Conservation (phyloP, 305 asterid genomes). For the Solanum chacoense region DNA sequence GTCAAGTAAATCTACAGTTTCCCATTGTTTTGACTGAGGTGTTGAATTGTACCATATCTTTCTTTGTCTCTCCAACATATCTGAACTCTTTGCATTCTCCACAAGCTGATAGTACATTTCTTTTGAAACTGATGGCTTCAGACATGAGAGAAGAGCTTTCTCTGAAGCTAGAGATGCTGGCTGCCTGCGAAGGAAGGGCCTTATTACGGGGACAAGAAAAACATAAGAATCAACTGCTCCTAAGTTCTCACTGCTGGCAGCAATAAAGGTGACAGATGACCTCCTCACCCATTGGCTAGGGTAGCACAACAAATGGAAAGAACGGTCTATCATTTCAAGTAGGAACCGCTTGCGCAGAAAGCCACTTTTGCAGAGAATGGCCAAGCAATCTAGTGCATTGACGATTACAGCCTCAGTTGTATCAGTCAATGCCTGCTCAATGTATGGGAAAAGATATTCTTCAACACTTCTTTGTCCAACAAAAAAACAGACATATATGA, state of each 20-base stretch:
- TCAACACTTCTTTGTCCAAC: conserved; percentile 99
- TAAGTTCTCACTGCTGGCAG: conserved; percentile 83
- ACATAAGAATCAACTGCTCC: conserved; percentile 99
- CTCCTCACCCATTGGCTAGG: conserved; percentile 97
- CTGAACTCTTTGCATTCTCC: conserved; percentile 82
- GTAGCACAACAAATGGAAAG: conserved; percentile 79
- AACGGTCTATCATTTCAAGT: conserved; percentile 90
- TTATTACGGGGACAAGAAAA: conserved; percentile 85
- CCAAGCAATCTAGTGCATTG: conserved; percentile 88
- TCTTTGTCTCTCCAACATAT: conserved; percentile 96
- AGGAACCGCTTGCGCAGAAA: conserved; percentile 79
- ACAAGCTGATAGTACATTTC: conserved; percentile 66
- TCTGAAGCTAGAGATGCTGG: conserved; percentile 95
- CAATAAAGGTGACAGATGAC: conserved; percentile 66
- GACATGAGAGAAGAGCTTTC: conserved; percentile 70
- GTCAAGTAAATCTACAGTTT: conserved; percentile 59
- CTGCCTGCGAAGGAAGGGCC: conserved; percentile 83
- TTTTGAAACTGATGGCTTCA: conserved; percentile 84
- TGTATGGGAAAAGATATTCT: conserved; percentile 93
- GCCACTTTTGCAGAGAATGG: conserved; percentile 84
- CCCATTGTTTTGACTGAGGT: conserved; percentile 64
- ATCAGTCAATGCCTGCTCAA: conserved; percentile 95
- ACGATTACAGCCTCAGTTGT: conserved; percentile 77
- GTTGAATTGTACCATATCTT: conserved; percentile 91
- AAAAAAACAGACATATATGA: conserved; percentile 71